Base-by-base conservation (phyloP, 306 rosid genomes). In the Echinosophora koreensis region DNA sequence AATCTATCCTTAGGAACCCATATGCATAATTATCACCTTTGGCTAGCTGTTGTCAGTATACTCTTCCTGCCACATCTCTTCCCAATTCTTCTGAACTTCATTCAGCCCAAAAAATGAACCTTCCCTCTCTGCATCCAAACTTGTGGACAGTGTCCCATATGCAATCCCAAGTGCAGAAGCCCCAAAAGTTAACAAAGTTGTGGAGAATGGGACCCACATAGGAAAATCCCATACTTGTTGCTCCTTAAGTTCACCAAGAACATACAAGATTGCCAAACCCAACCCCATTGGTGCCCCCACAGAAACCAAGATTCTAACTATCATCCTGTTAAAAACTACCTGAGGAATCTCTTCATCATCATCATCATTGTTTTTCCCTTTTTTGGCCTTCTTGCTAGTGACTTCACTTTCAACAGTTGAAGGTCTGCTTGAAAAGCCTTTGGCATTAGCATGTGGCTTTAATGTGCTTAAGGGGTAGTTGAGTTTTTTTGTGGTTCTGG, bases 61-160 rank as follows among this genome's bases (percentile, higher is more conserved):
- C n/a, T 95, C 97, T 67, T 90, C 91, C 76, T 84, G 81, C 98
- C 98, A 95, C 91, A 89, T 86, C 59, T 95, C 97, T 4, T 71
- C 91, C 97, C 97, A 95, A 68, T 92, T 92, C 68, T 58, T 74
- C 57, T 89, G 85, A 38, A 83, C 77, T 61, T 92, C 87, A 71
- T 88, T 85, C n/a, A 89, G 37, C 42, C 98, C 98, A 62, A 95
- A 83, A 67, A 92, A 10, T 3, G 97, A 81, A 0, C 97, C 97
- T 78, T 88, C 67, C 71, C 78, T 83, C 61, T 83, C 92, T 52
- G 71, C 86, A 72, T 95, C 97, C 93, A 91, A 87, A 71, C 97
- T 90, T 3, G 96, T 42, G 14, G 97, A 92, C 56, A 95, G 72
- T 15, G 93, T 72, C 46, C 97, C 98, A 74, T 89, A 92, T 0